A percentile compares a stretch with the other conserved stretches of the same genome.
phyloP scores from a whole-genome alignment of 345 rosid genomes.

The Firmiana major region DNA sequence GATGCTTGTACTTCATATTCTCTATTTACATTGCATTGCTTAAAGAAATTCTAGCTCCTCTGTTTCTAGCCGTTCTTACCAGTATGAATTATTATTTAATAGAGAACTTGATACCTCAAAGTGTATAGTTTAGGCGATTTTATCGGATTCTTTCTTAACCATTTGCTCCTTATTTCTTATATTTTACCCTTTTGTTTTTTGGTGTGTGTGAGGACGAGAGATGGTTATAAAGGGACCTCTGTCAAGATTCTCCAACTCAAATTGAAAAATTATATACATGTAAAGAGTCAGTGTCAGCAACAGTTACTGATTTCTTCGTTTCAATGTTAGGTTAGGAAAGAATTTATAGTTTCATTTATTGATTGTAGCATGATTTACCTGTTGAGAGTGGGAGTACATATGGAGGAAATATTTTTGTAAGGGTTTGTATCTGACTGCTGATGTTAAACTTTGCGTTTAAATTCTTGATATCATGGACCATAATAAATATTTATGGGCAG shows the following conservation, averaged over 20 bases:
- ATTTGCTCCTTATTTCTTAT: not conserved
- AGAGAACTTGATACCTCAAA: not conserved
- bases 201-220: not conserved
- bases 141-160: not conserved
- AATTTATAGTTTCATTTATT: not conserved
- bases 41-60: not conserved
- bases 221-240: not conserved
- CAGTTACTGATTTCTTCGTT: not conserved
- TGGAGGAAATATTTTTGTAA: not conserved
- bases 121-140: not conserved
- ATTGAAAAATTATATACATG: not conserved
- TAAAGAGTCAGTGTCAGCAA: not conserved
- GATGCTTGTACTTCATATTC: not conserved
- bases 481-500: not conserved
- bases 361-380: not conserved
- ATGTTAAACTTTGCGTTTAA: not conserved
- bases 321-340: not conserved
- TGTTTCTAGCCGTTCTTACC: constrained; percentile 1
- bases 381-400: not conserved
- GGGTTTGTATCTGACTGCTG: not conserved
- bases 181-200: not conserved
- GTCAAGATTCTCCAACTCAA: not conserved
- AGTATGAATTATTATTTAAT: not conserved
- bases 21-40: not conserved
- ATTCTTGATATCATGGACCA: not conserved